Percentiles rank a stretch among this genome's conserved stretches.
Conservation (phyloP, 495 filamentous ascomycete genomes). For the Hypoxylon trugodes region DNA sequence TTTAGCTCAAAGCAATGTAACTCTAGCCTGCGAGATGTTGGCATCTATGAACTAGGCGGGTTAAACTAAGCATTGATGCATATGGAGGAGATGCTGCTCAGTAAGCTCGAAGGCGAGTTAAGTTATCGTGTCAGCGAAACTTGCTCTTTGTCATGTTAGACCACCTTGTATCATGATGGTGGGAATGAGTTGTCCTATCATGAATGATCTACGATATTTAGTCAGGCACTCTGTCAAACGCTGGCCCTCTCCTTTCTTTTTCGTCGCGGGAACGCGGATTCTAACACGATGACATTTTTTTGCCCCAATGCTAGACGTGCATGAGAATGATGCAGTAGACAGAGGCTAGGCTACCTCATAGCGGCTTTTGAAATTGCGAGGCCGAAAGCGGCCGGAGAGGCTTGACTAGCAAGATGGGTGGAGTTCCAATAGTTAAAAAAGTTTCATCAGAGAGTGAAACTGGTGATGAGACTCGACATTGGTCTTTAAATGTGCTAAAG, state of each 20-base stretch:
- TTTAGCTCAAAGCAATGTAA: conserved; percentile 25
- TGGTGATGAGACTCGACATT: conserved; percentile 2
- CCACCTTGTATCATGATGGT: conserved; percentile 27
- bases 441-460: not conserved
- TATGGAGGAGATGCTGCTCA: conserved; percentile 10
- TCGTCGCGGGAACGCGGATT: conserved; percentile 29
- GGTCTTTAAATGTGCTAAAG: conserved; percentile 2
- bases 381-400: conserved; percentile 27
- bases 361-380: conserved; percentile 27
- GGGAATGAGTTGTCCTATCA: conserved; percentile 25
- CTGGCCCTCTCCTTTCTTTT: conserved; percentile 33
- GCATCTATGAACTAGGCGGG: conserved; percentile 12
- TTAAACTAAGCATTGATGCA: conserved; percentile 23
- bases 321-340: conserved; percentile 30
- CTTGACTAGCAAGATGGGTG: conserved; percentile 24
- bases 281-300: conserved; percentile 30
- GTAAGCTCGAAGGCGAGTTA: conserved; percentile 22
- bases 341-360: conserved; percentile 21
- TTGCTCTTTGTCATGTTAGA: conserved; percentile 17
- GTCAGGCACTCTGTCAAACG: conserved; percentile 36
- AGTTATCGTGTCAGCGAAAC: conserved; percentile 22
- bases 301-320: conserved; percentile 30
- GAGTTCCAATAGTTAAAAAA: conserved; percentile 14
- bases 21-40: conserved; percentile 16
- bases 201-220: conserved; percentile 33